phyloP scores from a whole-genome alignment of 139 green algal genomes.

The Ettlia oleoabundans region DNA sequence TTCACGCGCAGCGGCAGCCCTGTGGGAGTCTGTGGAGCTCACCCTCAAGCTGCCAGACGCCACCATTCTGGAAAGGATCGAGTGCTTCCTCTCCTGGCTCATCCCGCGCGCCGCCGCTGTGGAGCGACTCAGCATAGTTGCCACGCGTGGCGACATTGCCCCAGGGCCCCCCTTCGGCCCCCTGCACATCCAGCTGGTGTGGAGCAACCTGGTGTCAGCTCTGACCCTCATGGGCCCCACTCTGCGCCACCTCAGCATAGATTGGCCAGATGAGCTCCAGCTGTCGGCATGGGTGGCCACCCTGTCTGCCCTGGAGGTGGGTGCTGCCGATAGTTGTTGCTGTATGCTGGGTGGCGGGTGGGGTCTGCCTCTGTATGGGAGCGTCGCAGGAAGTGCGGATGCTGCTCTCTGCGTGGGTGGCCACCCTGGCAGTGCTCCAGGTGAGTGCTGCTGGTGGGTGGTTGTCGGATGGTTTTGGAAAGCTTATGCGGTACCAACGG shows the following conservation, averaged over 20 bases:
- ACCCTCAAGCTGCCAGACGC: neutral
- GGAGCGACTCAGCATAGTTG: slow-evolving; percentile 1
- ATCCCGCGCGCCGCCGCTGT: slow-evolving; percentile 22
- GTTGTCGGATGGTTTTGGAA: no score
- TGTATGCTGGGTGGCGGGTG: neutral
- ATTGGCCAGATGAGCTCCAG: slow-evolving; percentile 25
- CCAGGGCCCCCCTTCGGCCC: neutral
- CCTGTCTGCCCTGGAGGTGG: slow-evolving; percentile 11
- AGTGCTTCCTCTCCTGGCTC: slow-evolving; percentile 25
- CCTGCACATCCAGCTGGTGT: slow-evolving; percentile 20
- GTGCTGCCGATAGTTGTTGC: neutral
- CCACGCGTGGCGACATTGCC: neutral
- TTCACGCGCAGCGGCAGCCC: neutral
- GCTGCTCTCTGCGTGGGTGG: no score
- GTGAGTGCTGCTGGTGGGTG: no score
- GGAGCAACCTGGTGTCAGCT: slow-evolving; percentile 24
- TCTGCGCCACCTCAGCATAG: slow-evolving; percentile 14
- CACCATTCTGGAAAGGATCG: neutral
- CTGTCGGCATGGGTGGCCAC: slow-evolving; percentile 22
- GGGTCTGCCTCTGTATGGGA: neutral
- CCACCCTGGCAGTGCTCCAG: no score
- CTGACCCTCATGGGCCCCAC: slow-evolving; percentile 21
- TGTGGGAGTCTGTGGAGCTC: slow-evolving; percentile 30
- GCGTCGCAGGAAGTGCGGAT: no score
- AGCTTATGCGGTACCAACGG: no score